These are phyloP conservation scores for Cadophora malorum DNA, from an alignment of 2,329 filamentous ascomycete genomes.

Conservation along the genomic window DNA sequence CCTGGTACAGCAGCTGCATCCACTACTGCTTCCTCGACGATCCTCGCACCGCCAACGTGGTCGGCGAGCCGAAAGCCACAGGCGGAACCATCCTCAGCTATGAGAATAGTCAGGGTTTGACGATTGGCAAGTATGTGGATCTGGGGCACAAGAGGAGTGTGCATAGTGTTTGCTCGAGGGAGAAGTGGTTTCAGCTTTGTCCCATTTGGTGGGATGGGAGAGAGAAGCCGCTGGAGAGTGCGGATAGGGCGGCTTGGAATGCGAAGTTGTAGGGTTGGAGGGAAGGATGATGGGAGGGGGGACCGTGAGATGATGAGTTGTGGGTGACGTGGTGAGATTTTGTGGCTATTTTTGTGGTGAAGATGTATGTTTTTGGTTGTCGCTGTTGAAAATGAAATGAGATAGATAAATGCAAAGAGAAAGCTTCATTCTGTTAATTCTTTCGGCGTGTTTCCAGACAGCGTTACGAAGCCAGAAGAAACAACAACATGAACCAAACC, in stretches of 20 bases:
- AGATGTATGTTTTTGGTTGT: no score
- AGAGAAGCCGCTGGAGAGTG: conserved; percentile 50
- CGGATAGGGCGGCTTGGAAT: conserved; percentile 54
- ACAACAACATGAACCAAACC: no score
- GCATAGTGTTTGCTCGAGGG: conserved; percentile 46
- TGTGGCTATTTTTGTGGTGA: no score
- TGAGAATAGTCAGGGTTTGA: conserved; percentile 44
- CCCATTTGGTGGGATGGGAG: conserved; percentile 57
- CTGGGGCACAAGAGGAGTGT: conserved; percentile 49
- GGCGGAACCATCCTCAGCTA: conserved; percentile 67
- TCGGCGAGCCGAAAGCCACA: conserved; percentile 76
- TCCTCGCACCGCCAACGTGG: conserved; percentile 60
- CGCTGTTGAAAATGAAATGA: no score
- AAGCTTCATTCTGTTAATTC: no score
- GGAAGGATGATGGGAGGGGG: background rate
- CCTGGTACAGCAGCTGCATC: conserved; percentile 67
- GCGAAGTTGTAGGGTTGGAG: conserved; percentile 48
- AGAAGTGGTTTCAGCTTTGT: conserved; percentile 53
- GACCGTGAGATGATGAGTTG: no score
- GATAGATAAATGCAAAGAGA: no score
- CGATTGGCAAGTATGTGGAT: conserved; percentile 48
- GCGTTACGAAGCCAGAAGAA: no score
- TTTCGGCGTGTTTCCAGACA: no score
- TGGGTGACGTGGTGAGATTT: no score
- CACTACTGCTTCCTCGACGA: conserved; percentile 69